These are phyloP conservation scores for Ophiorrhiza pumila DNA, from an alignment of 257 asterid species.

Conservation along the genomic window DNA sequence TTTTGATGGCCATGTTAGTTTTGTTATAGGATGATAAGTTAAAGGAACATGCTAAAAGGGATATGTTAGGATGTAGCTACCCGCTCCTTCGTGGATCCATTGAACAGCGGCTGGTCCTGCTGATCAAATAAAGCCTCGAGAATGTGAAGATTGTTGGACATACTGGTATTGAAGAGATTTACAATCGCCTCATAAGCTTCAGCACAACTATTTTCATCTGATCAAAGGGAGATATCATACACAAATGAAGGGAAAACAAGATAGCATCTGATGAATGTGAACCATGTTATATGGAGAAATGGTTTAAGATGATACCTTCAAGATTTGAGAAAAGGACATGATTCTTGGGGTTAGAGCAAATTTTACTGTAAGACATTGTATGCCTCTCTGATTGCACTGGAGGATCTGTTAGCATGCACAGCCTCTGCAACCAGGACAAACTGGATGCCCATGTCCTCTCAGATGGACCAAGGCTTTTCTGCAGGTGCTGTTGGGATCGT, in stretches of 20 bases:
- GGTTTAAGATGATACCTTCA: neutral
- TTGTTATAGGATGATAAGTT: neutral
- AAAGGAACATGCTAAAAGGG: neutral
- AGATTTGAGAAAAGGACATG: neutral
- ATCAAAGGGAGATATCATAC: neutral
- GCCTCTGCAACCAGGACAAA: no score
- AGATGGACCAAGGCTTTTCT: neutral
- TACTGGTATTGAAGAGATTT: neutral
- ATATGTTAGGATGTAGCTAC: neutral
- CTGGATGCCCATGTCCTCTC: neutral
- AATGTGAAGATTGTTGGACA: neutral
- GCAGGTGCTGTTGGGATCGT: neutral
- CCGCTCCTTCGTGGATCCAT: constrained; percentile 10
- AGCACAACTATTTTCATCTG: neutral
- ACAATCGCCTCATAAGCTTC: neutral
- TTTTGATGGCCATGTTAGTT: neutral
- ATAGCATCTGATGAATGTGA: no score
- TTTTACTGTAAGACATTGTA: neutral
- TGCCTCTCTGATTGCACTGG: neutral
- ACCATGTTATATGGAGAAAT: neutral
- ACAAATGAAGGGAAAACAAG: no score
- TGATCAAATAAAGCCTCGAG: neutral
- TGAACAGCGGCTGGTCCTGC: constrained; percentile 3
- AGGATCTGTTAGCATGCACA: neutral
- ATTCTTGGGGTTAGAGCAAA: neutral